Percentiles rank a stretch among this genome's conserved stretches.
Conservation (phyloP, 208 protist species). For the Trypanosoma theileri region DNA sequence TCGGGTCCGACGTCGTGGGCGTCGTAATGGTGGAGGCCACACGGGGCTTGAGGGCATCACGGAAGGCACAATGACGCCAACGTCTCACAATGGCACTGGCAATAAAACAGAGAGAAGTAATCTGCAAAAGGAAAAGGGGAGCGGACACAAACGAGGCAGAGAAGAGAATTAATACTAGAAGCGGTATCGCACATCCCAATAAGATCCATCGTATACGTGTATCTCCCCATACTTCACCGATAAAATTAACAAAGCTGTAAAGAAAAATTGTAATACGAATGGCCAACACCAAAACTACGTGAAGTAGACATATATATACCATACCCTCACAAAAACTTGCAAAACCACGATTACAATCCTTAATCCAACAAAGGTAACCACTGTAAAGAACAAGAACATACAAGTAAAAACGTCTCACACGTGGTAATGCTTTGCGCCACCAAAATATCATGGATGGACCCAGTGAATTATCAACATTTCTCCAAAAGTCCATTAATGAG, state of each 20-base stretch:
- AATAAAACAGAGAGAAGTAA: constrained; percentile 12
- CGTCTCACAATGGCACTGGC: constrained; percentile 7
- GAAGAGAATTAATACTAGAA: background rate
- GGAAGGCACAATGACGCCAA: background rate
- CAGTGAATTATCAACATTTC: constrained; percentile 12
- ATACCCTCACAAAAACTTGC: constrained; percentile 29
- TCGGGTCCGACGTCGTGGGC: too few species aligned
- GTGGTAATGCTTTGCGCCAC: constrained; percentile 25
- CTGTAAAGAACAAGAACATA: constrained; percentile 15
- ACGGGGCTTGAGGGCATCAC: background rate
- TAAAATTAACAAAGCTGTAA: background rate
- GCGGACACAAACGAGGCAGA: constrained; percentile 7
- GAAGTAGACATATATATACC: constrained; percentile 22
- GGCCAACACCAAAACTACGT: constrained; percentile 12
- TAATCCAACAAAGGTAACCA: constrained; percentile 2
- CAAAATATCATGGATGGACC: constrained; percentile 20
- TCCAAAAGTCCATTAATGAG: background rate
- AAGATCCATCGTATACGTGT: background rate
- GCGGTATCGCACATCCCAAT: constrained; percentile 1
- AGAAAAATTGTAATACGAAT: constrained; percentile 14
- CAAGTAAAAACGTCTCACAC: background rate
- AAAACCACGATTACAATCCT: constrained; percentile 6
- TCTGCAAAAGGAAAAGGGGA: constrained; percentile 12
- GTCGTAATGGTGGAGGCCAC: too few species aligned
- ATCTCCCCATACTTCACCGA: background rate